A percentile compares a stretch with the other conserved stretches of the same genome.
phyloP scores from a whole-genome alignment of 106 monocot species.

The Allium sativum region DNA sequence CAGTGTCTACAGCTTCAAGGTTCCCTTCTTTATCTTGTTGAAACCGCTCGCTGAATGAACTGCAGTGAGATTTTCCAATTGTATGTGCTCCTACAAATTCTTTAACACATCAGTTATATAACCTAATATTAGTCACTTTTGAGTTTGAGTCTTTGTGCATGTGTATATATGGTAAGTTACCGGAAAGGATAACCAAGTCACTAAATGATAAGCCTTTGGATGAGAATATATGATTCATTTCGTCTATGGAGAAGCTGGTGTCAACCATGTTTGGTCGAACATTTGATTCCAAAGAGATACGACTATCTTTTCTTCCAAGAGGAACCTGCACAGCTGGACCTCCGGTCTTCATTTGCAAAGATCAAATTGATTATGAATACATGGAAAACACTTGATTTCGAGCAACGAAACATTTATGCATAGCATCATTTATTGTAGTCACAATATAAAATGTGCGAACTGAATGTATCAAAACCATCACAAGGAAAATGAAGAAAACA shows the following conservation, averaged over 20 bases:
- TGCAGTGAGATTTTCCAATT: constrained; percentile 9
- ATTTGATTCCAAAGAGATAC: constrained; percentile 32
- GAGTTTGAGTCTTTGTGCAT: constrained; percentile 49
- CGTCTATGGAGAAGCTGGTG: constrained; percentile 64
- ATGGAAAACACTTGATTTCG: not conserved
- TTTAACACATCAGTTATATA: no score
- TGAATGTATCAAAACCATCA: no score
- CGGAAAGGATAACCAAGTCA: no score
- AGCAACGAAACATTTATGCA: no score
- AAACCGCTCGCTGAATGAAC: constrained; percentile 16
- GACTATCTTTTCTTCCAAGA: constrained; percentile 56
- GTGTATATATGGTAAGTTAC: no score
- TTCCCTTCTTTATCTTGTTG: constrained; percentile 6
- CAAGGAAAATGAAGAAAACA: no score
- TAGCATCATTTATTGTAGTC: no score
- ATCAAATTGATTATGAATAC: not conserved
- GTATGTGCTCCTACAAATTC: constrained; percentile 13
- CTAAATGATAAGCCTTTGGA: no score
- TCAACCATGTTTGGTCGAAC: constrained; percentile 81
- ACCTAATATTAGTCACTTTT: no score
- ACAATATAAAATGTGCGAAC: no score
- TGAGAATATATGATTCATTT: constrained; percentile 55
- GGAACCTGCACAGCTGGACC: constrained; percentile 46
- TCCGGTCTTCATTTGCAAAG: constrained; percentile 31
- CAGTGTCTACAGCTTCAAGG: not conserved